Conservation (phyloP, 305 asterid species). For the Solanum hybrid region DNA sequence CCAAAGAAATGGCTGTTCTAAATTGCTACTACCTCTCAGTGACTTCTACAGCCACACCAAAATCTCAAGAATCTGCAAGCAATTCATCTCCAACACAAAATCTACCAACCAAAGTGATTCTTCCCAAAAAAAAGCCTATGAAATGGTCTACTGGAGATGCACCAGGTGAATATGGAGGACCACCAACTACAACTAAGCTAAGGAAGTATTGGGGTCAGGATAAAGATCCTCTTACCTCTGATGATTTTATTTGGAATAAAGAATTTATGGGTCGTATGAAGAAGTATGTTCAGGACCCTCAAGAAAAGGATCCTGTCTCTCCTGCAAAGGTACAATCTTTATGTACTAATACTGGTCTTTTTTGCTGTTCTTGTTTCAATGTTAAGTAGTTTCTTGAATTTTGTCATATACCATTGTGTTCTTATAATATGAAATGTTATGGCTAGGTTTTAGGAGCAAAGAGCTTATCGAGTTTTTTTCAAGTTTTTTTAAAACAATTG, state of each 20-base stretch:
- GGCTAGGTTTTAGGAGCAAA: background rate
- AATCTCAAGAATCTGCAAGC: constrained; percentile 43
- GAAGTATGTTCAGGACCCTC: constrained; percentile 46
- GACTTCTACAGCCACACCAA: constrained; percentile 50
- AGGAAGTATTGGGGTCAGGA: constrained; percentile 87
- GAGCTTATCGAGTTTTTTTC: background rate
- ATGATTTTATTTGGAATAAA: constrained; percentile 83
- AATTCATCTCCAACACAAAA: constrained; percentile 4
- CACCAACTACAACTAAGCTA: constrained; percentile 82
- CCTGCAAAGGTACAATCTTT: constrained; percentile 38
- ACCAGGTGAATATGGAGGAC: constrained; percentile 93
- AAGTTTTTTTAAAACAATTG: background rate
- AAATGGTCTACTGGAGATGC: constrained; percentile 89
- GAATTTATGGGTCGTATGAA: constrained; percentile 88
- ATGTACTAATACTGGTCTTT: background rate
- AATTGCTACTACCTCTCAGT: constrained; percentile 57
- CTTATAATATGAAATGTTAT: background rate
- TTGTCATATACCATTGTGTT: background rate
- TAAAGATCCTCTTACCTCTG: constrained; percentile 71
- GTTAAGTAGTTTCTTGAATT: background rate
- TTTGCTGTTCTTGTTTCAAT: background rate
- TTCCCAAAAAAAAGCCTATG: constrained; percentile 74
- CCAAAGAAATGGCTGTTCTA: constrained; percentile 30
- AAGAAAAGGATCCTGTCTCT: constrained; percentile 3
- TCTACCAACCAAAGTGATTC: constrained; percentile 46